phyloP scores from a whole-genome alignment of 2,329 filamentous ascomycete species.

The Calonectria pseudoturangicola region DNA sequence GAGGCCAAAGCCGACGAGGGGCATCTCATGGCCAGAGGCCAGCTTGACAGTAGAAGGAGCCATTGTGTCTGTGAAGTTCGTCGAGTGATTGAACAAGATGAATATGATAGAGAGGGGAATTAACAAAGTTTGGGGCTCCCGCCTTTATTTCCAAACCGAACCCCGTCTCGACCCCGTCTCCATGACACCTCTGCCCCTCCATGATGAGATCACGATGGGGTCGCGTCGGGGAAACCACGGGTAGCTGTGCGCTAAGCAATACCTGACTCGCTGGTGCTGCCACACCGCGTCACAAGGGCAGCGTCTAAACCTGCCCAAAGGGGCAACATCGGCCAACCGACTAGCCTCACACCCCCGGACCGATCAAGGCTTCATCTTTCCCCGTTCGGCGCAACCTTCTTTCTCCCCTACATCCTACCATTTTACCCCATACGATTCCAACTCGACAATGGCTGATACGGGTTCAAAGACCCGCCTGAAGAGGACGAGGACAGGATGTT shows the following conservation, averaged over 20 bases:
- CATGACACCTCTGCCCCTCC: slow-evolving; percentile 41
- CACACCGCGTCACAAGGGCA: slow-evolving; percentile 4
- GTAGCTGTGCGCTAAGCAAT: slow-evolving; percentile 40
- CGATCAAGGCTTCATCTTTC: slow-evolving; percentile 50
- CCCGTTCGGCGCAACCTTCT: slow-evolving; percentile 41
- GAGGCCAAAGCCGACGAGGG: slow-evolving; percentile 75
- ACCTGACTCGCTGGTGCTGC: slow-evolving; percentile 35
- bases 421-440: slow-evolving; percentile 32
- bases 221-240: slow-evolving; percentile 37
- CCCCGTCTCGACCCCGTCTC: slow-evolving; percentile 33
- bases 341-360: slow-evolving; percentile 25
- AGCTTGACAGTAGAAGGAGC: slow-evolving; percentile 50
- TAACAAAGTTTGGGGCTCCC: slow-evolving; percentile 12
- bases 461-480: slow-evolving; percentile 52
- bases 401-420: slow-evolving; percentile 36
- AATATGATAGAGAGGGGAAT: slow-evolving; percentile 2
- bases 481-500: slow-evolving; percentile 66
- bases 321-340: slow-evolving; percentile 36
- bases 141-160: slow-evolving; percentile 29
- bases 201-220: slow-evolving; percentile 31
- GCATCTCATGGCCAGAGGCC: slow-evolving; percentile 53
- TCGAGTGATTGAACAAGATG: slow-evolving; percentile 22
- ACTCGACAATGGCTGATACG: slow-evolving; percentile 43
- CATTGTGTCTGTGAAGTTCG: slow-evolving; percentile 39
- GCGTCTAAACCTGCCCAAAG: slow-evolving; percentile 45